A percentile compares a stretch with the other conserved stretches of the same genome.
Evolutionary conservation across 2,329 filamentous ascomycete species (phyloP).

Genomic region (Coniella vitis): DNA sequence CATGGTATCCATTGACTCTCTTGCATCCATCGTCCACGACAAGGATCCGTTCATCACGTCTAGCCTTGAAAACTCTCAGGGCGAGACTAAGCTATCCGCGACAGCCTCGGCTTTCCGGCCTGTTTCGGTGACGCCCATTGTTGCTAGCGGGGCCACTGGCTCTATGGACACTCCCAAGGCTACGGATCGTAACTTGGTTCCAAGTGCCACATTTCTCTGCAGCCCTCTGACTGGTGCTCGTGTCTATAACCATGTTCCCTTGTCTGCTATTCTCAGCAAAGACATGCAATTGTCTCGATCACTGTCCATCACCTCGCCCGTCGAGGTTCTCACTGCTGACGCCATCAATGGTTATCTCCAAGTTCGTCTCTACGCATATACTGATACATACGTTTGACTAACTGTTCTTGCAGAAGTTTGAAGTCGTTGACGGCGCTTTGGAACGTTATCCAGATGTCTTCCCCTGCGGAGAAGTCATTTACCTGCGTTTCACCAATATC

Average conservation of each 20-base stretch:
- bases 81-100: conserved; percentile 50
- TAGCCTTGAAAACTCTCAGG: conserved; percentile 24
- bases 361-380: conserved; percentile 27
- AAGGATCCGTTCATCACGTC: conserved; percentile 50
- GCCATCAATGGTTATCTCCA: conserved; percentile 38
- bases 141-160: conserved; percentile 19
- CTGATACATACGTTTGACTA: neutral
- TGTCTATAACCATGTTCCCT: conserved; percentile 15
- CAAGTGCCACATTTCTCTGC: conserved; percentile 11
- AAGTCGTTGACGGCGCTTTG: conserved; percentile 27
- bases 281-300: conserved; percentile 40
- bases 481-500: conserved; percentile 53
- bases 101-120: conserved; percentile 58
- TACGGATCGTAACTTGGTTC: conserved; percentile 1
- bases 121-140: conserved; percentile 23
- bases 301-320: conserved; percentile 32
- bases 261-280: conserved; percentile 35
- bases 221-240: conserved; percentile 17
- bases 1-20: conserved; percentile 18
- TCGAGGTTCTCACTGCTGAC: conserved; percentile 23
- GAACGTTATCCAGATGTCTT: conserved; percentile 33
- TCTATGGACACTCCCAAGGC: conserved; percentile 5
- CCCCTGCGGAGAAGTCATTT: conserved; percentile 35
- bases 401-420: conserved; percentile 32
- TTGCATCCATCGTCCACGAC: conserved; percentile 25